A percentile compares a stretch with the other conserved stretches of the same genome.
These are phyloP conservation scores for Penicillium palitans DNA, from an alignment of 2,329 filamentous ascomycete genomes.

Conservation along the genomic window DNA sequence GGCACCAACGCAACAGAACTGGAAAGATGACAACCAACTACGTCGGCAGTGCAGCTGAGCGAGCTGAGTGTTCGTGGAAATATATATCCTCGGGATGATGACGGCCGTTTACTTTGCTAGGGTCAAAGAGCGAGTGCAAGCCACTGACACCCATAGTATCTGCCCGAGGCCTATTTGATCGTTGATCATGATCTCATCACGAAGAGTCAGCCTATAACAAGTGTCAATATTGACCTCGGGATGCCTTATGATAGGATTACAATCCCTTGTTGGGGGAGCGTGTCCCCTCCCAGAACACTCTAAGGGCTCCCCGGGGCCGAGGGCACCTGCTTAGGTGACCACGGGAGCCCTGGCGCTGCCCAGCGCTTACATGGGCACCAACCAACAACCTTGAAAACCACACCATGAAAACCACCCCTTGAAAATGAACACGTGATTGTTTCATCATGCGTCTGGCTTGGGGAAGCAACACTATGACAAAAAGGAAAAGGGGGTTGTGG, in stretches of 20 bases:
- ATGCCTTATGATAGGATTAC: background rate
- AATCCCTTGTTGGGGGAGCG: background rate
- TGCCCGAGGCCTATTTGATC: background rate
- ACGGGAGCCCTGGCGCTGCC: background rate
- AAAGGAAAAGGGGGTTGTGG: conserved; percentile 1
- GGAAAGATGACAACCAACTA: background rate
- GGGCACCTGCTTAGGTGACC: background rate
- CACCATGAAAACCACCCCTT: background rate
- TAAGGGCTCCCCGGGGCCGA: background rate
- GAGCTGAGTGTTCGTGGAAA: background rate
- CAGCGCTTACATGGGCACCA: background rate
- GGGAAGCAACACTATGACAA: background rate
- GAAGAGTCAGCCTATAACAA: background rate
- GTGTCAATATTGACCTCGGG: background rate
- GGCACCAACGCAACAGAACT: background rate
- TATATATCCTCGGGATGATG: background rate
- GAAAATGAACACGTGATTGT: conserved; percentile 1
- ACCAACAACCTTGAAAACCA: background rate
- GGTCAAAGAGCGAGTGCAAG: background rate
- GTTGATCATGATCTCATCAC: background rate
- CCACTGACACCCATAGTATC: background rate
- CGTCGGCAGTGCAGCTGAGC: background rate
- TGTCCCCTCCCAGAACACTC: background rate
- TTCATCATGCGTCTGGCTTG: background rate
- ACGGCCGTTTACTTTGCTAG: background rate